These are phyloP conservation scores for Glutinoglossum americanum DNA, from an alignment of 495 filamentous ascomycete species.

Conservation along the genomic window DNA sequence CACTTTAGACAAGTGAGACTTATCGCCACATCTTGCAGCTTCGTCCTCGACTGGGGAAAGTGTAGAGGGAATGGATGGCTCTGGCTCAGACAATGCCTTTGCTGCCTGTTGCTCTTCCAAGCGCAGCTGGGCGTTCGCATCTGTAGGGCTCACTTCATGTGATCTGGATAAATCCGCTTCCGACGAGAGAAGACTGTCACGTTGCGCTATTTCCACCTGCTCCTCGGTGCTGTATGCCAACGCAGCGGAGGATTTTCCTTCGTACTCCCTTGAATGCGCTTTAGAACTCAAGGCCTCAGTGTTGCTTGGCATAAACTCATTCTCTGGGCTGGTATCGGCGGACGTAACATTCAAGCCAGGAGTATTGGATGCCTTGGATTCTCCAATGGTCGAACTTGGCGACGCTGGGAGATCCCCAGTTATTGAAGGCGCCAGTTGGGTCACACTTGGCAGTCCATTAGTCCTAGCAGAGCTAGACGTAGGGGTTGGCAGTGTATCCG, in stretches of 20 bases:
- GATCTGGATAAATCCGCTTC: conserved; percentile 4
- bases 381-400: conserved; percentile 20
- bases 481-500: background rate
- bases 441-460: background rate
- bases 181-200: background rate
- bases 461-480: background rate
- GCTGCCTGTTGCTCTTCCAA: conserved; percentile 20
- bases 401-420: conserved; percentile 2
- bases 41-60: background rate
- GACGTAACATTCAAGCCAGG: conserved; percentile 7
- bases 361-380: conserved; percentile 18
- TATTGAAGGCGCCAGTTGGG: background rate
- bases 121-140: conserved; percentile 27
- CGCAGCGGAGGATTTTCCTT: background rate
- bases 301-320: background rate
- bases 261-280: background rate
- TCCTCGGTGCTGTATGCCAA: background rate
- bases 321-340: conserved; percentile 3
- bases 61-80: background rate
- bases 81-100: conserved; percentile 18
- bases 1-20: background rate
- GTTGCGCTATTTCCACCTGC: background rate
- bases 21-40: background rate
- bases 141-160: conserved; percentile 17
- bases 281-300: background rate